Conservation (phyloP, 2,329 filamentous ascomycete species). For the Colletotrichum orchidophilum region DNA sequence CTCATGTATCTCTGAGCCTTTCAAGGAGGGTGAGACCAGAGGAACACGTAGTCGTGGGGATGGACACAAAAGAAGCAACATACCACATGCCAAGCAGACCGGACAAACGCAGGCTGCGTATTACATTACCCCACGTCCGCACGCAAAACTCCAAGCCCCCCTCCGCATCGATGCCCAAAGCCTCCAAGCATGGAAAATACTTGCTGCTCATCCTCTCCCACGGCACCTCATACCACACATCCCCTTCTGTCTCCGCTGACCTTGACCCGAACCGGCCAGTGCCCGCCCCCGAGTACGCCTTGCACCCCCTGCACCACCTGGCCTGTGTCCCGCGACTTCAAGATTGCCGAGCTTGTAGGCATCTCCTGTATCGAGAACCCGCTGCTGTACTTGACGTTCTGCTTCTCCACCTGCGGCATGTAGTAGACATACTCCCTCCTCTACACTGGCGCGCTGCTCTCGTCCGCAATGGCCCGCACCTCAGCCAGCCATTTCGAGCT, state of each 20-base stretch:
- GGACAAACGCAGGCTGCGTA: conserved; percentile 65
- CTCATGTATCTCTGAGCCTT: neutral
- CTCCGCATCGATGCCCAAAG: conserved; percentile 70
- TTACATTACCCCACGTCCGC: conserved; percentile 72
- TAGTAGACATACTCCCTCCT: conserved; percentile 75
- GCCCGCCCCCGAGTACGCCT: conserved; percentile 67
- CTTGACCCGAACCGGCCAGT: conserved; percentile 71
- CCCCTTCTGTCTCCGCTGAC: conserved; percentile 70
- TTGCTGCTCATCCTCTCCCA: conserved; percentile 68
- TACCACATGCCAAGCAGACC: conserved; percentile 38
- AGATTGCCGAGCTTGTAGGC: conserved; percentile 74
- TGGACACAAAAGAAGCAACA: rapidly evolving
- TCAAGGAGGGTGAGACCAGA: too few relatives aligned
- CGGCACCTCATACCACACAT: conserved; percentile 72
- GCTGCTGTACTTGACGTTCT: conserved; percentile 68
- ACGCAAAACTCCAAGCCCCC: conserved; percentile 69
- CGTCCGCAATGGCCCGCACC: conserved; percentile 67
- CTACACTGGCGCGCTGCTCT: conserved; percentile 69
- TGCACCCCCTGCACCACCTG: conserved; percentile 66
- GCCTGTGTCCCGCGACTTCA: conserved; percentile 67
- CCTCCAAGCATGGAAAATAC: conserved; percentile 70
- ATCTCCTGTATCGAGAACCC: conserved; percentile 77
- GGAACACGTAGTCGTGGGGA: too few relatives aligned
- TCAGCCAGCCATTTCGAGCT: conserved; percentile 71
- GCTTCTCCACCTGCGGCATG: conserved; percentile 73